phyloP scores from a whole-genome alignment of 148 eudicot genomes.

The Amaranthus palmeri region DNA sequence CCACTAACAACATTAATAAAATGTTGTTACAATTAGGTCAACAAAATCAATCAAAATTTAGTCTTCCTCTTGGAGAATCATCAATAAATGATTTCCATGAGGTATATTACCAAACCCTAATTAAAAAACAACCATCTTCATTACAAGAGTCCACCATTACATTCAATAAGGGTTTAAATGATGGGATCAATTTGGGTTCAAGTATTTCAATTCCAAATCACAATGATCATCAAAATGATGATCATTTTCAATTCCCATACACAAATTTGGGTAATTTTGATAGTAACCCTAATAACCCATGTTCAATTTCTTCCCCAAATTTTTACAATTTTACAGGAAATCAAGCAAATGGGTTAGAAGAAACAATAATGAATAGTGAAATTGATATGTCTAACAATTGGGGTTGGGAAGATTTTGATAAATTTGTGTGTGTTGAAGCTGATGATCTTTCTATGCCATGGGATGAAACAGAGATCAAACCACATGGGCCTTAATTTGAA shows the following conservation, averaged over 20 bases:
- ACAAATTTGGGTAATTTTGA: constrained; percentile 38
- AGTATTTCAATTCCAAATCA: constrained; percentile 15
- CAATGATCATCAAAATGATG: constrained; percentile 32
- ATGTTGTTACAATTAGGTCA: constrained; percentile 17
- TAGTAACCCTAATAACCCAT: constrained; percentile 37
- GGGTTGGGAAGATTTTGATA: constrained; percentile 64
- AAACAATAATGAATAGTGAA: constrained; percentile 11
- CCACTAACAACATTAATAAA: constrained; percentile 3
- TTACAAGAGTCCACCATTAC: constrained; percentile 13
- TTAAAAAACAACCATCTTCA: constrained; percentile 15
- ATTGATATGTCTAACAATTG: constrained; percentile 42
- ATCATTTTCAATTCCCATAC: constrained; percentile 35
- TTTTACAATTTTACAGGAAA: constrained; percentile 27
- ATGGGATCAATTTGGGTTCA: constrained; percentile 24
- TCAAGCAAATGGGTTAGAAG: constrained; percentile 11
- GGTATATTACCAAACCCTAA: constrained; percentile 25
- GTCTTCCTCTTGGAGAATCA: constrained; percentile 12
- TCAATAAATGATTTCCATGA: constrained; percentile 24
- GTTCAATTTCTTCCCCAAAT: constrained; percentile 32
- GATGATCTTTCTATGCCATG: constrained; percentile 50
- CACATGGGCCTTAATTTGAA: constrained; percentile 14
- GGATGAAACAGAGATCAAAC: constrained; percentile 49
- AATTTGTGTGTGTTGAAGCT: constrained; percentile 39
- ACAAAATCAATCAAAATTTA: constrained; percentile 9
- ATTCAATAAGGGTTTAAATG: constrained; percentile 17